Percentiles rank a stretch among this genome's conserved stretches.
phyloP scores from a whole-genome alignment of 257 asterid species.

The Verbena officinalis region DNA sequence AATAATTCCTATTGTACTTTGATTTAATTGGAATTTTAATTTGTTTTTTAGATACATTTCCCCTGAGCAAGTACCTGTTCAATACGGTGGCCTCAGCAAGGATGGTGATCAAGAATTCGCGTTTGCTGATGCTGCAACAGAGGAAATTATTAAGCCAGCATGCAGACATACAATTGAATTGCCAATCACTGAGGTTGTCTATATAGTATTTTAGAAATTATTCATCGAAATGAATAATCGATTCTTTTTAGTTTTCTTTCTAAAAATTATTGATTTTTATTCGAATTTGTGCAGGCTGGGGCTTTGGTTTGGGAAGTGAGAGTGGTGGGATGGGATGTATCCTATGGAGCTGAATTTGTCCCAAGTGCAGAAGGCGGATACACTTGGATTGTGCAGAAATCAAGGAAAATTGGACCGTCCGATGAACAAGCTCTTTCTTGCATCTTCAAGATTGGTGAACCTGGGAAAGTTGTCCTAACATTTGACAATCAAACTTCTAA shows the following conservation, averaged over 20 bases:
- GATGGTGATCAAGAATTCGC: conserved; percentile 57
- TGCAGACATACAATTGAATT: conserved; percentile 60
- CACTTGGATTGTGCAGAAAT: conserved; percentile 65
- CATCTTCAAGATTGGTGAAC: conserved; percentile 50
- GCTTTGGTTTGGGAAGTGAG: conserved; percentile 68
- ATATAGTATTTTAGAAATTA: not conserved
- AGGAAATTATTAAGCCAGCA: conserved; percentile 59
- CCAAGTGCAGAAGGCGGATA: conserved; percentile 66
- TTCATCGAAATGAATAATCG: too few species aligned
- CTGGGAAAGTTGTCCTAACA: conserved; percentile 62
- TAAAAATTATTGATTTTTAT: too few species aligned
- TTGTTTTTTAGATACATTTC: conserved; percentile 54
- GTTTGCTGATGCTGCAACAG: conserved; percentile 47
- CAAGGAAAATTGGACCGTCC: conserved; percentile 56
- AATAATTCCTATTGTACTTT: not conserved
- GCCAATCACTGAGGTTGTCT: conserved; percentile 55
- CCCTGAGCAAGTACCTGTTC: conserved; percentile 69
- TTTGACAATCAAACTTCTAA: conserved; percentile 68
- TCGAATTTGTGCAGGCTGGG: conserved; percentile 42
- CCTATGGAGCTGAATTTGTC: conserved; percentile 65
- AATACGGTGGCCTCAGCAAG: conserved; percentile 71
- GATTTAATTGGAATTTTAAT: not conserved
- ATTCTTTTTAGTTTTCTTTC: too few species aligned
- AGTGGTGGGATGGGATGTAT: conserved; percentile 66
- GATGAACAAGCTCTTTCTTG: conserved; percentile 55